Evolutionary conservation across 306 rosid genomes (phyloP).

Genomic region (Pyrus bretschneideri): DNA sequence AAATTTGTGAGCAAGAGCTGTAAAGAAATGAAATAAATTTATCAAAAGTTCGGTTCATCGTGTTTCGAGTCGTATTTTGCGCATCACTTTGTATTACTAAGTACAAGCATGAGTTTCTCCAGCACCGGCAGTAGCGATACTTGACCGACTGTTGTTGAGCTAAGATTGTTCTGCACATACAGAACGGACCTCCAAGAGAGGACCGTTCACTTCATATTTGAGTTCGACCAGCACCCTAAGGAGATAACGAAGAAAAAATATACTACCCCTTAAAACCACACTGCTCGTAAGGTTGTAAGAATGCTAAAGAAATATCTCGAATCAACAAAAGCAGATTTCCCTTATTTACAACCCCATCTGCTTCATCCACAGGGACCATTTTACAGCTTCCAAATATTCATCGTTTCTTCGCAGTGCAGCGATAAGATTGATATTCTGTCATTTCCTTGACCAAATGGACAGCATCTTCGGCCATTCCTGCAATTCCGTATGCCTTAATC

Average conservation of each 20-base stretch:
- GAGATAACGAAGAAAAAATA: no score
- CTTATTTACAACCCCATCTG: slow-evolving; percentile 37
- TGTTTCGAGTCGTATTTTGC: neutral
- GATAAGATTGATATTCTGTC: slow-evolving; percentile 69
- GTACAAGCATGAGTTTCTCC: no score
- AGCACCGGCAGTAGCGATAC: neutral
- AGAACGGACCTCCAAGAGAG: no score
- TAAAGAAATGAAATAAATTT: neutral
- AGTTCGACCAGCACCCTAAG: no score
- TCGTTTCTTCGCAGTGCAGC: slow-evolving; percentile 62
- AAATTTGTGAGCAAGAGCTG: slow-evolving; percentile 10
- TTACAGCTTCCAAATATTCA: slow-evolving; percentile 80
- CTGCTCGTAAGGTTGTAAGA: no score
- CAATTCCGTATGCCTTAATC: slow-evolving; percentile 89
- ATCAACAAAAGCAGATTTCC: no score
- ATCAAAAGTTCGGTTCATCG: neutral
- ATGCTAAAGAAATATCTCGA: no score
- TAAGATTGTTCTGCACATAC: no score
- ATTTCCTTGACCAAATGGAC: slow-evolving; percentile 71
- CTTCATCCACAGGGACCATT: slow-evolving; percentile 98
- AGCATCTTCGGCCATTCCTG: slow-evolving; percentile 93
- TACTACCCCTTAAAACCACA: no score
- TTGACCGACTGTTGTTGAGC: neutral
- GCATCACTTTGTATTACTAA: neutral
- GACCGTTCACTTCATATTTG: no score